Evolutionary conservation across 1,284 basidiomycete species (phyloP), one percentile per base, ranked within the genome.

Genomic region (Golubevia sp.): DNA sequence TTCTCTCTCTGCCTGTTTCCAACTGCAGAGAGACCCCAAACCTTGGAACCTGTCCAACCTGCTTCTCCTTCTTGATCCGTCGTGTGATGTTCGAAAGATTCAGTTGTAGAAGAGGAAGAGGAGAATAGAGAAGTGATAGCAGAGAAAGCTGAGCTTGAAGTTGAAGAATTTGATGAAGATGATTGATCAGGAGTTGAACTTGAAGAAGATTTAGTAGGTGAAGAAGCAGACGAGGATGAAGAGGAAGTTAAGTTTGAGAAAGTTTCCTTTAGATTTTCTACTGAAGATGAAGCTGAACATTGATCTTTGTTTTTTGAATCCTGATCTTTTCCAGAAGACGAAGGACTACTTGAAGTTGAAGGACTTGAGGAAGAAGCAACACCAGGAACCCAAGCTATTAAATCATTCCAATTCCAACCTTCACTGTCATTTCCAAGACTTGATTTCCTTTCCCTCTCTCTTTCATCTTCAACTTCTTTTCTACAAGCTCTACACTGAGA

Each of bases 31-130:
- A 82, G 71, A 25, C 80, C 80, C 80, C 80, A 82, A 0, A 82
- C 80, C 21, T 77, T 74, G 18, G 77, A 79, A 8, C 80, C 80
- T 4, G 67, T 74, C 77, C 79, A 82, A 49, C 80, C 80, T 2
- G 80, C 66, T 51, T 68, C 67, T 2, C 67, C 79, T 61, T 82
- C 80, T 55, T 76, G 73, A 54, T 73, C 70, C 64, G 63, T 50
- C 11, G 38, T 44, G 38, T 44, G 38, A 44, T 44, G 38, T 44
- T 44, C 38, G 18, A 13, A 44, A 18, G 38, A 44, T 44, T 44
- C 38, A 44, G 38, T 44, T 18, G 11, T 44, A 13, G 38, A 44
- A 18, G 11, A 13, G 11, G 38, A 44, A 44, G 38, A 44, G 18
- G 38, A 44, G 38, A 44, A 44, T 8, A 44, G 18, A 44, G 38